phyloP scores from a whole-genome alignment of 306 rosid species.

The Inga oerstediana region DNA sequence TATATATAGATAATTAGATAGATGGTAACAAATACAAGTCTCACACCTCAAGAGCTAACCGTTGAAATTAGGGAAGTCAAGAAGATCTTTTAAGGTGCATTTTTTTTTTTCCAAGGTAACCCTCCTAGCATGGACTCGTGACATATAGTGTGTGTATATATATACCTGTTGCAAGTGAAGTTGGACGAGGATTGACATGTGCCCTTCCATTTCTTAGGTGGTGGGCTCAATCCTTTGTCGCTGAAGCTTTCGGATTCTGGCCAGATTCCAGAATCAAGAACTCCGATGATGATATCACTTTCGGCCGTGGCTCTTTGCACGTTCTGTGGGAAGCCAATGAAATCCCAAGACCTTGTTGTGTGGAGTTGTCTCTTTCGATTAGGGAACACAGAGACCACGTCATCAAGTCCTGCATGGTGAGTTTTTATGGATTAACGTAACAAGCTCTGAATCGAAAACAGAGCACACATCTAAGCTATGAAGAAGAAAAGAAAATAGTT shows the following conservation, averaged over 20 bases:
- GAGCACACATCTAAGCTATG: not conserved
- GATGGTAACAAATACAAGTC: too few relatives aligned
- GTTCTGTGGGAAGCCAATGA: not conserved
- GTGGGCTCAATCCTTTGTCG: not conserved
- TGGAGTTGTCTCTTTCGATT: slow-evolving; percentile 18
- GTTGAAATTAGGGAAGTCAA: too few relatives aligned
- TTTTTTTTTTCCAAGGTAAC: too few relatives aligned
- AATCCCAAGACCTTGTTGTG: not conserved
- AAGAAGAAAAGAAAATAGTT: not conserved
- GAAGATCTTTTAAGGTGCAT: too few relatives aligned
- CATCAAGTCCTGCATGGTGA: slow-evolving; percentile 38
- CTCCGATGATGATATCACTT: not conserved
- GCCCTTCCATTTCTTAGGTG: not conserved
- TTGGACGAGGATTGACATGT: not conserved
- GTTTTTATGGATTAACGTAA: not conserved
- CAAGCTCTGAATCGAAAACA: not conserved
- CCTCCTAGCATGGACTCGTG: too few relatives aligned
- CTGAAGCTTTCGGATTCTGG: not conserved
- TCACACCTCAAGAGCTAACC: too few relatives aligned
- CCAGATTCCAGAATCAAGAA: not conserved
- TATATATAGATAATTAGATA: too few relatives aligned
- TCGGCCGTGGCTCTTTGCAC: not conserved
- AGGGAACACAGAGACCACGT: slow-evolving; percentile 60
- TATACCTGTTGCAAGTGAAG: not conserved
- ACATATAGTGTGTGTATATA: too few relatives aligned